Evolutionary conservation across 305 asterid species (phyloP), one percentile per base, ranked within the genome.

Genomic region (Ilex paraguariensis): DNA sequence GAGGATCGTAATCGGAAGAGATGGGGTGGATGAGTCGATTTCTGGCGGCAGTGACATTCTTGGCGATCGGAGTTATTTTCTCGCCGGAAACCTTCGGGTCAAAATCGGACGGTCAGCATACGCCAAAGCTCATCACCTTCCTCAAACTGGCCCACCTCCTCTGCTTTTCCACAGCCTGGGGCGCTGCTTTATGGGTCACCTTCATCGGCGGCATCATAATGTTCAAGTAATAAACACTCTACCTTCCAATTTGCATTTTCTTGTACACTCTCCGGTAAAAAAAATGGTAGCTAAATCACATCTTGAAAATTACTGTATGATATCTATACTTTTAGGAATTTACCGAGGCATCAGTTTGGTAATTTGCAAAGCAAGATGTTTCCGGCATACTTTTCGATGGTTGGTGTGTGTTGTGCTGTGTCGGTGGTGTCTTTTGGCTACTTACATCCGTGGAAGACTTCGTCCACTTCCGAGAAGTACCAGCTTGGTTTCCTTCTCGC

Each of bases 181-280:
- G 97, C 11, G 94, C 97, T 16, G 90, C 97, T 63, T 76, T 92
- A 2, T 92, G 98, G 98, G 96, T 89, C 68, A 89, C 97, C 73
- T 89, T 92, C 85, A 84, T 89, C 71, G 98, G 98, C 61, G 98
- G 98, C 79, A 89, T 92, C 86, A 85, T 92, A 82, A 89, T 87
- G 98, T 92, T 92, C 85, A 92, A 84, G 98, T 92, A 4, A 36
- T 36, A 4, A 36, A 36, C 8, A 36, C 5, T 36, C 42, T 36
- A 7, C 2, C 42, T 36, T 36, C 8, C 42, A 36, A 17, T 17
- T 17, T 17, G 21, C 21, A 17, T 17, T 17, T 3, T 50, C 60
- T 15, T 53, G 78, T 28, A 11, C 63, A 17, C 21, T 17, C 1
- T 17, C 21, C 1, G 21, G 1, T 0, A 17, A 17, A 17, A 17